Percentiles rank a stretch among this genome's conserved stretches.
Evolutionary conservation across 2,329 filamentous ascomycete genomes (phyloP).

Genomic region (Trichothecium roseum): DNA sequence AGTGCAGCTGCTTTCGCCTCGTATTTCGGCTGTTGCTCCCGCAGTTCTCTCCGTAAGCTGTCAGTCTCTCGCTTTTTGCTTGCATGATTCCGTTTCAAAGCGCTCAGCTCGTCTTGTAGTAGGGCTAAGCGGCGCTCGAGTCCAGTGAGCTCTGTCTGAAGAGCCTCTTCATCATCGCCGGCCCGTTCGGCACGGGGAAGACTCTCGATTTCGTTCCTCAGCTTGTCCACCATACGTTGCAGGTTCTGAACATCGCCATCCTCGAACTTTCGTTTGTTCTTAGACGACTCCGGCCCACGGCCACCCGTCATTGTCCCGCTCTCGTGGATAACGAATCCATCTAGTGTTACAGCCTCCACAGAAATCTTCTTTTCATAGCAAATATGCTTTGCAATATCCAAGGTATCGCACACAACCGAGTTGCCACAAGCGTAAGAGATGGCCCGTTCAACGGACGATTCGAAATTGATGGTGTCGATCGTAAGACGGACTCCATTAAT

Average conservation of each 20-base stretch:
- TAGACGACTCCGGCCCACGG: constrained; percentile 64
- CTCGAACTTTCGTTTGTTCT: constrained; percentile 73
- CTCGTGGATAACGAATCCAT: constrained; percentile 96
- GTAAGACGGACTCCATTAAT: constrained; percentile 78
- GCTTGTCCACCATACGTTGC: constrained; percentile 63
- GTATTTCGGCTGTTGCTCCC: constrained; percentile 69
- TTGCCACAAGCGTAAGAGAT: constrained; percentile 94
- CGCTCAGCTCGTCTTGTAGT: constrained; percentile 64
- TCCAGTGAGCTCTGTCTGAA: constrained; percentile 70
- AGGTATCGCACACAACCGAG: constrained; percentile 84
- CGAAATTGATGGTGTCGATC: constrained; percentile 94
- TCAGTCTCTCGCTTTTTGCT: constrained; percentile 78
- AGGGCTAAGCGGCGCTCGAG: constrained; percentile 67
- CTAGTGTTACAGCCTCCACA: constrained; percentile 87
- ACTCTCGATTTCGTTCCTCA: constrained; percentile 66
- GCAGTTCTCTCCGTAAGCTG: constrained; percentile 61
- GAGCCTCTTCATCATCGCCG: constrained; percentile 65
- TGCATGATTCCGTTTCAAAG: constrained; percentile 70
- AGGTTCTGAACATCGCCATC: constrained; percentile 82
- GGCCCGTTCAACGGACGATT: constrained; percentile 75
- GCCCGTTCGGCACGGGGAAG: constrained; percentile 71
- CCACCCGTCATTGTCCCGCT: constrained; percentile 95
- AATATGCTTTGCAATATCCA: constrained; percentile 79
- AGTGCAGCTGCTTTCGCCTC: constrained; percentile 61
- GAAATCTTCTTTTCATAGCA: constrained; percentile 77